Conservation (phyloP, 2,329 filamentous ascomycete species). For the Fusarium sp. region DNA sequence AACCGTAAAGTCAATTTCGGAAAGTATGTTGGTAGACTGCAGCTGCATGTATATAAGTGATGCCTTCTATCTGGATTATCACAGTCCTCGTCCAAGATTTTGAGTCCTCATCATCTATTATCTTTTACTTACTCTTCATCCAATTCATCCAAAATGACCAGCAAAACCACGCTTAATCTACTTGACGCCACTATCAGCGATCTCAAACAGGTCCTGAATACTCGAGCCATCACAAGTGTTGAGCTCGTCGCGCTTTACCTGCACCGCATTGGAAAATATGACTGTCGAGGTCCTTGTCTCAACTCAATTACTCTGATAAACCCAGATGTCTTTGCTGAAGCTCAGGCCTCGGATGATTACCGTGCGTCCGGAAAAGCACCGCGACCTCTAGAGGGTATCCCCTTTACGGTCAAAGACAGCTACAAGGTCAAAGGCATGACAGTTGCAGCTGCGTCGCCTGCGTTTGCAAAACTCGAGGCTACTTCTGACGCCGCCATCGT, state of each 20-base stretch:
- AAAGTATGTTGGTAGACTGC: too few species aligned
- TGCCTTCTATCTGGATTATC: too few species aligned
- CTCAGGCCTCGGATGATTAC: constrained; percentile 43
- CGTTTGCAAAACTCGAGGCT: constrained; percentile 60
- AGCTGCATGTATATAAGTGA: background rate
- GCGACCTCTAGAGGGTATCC: constrained; percentile 61
- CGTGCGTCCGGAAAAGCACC: constrained; percentile 36
- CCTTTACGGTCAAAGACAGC: constrained; percentile 67
- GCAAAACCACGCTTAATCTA: fast-evolving
- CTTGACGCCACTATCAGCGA: background rate
- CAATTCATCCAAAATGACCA: background rate
- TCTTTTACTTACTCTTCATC: background rate
- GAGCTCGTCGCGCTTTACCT: constrained; percentile 45
- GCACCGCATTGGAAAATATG: constrained; percentile 41
- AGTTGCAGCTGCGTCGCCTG: constrained; percentile 64
- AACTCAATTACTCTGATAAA: constrained; percentile 47
- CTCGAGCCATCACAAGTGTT: constrained; percentile 30
- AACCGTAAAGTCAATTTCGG: background rate
- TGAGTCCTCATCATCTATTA: background rate
- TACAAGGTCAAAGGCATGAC: constrained; percentile 65
- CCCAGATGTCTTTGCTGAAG: constrained; percentile 40
- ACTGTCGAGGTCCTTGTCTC: constrained; percentile 38
- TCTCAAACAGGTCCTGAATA: background rate
- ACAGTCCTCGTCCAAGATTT: background rate
- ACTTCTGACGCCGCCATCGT: constrained; percentile 64